Percentiles rank a stretch among this genome's conserved stretches.
Evolutionary conservation across 2,329 filamentous ascomycete genomes (phyloP).

Genomic region (Didymosphaeria variabile): DNA sequence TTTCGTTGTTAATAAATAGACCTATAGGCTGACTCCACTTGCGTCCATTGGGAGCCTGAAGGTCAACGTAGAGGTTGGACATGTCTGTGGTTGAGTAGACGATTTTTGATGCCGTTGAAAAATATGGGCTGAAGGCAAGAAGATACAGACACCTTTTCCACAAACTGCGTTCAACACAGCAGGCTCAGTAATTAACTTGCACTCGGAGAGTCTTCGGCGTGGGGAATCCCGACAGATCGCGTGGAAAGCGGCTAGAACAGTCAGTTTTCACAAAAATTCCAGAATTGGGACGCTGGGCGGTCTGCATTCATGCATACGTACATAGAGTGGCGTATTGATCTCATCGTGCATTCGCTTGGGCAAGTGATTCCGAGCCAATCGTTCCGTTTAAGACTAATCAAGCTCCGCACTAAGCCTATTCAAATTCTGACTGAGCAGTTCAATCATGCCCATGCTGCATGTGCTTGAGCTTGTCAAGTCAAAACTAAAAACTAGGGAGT

Average conservation of each 20-base stretch:
- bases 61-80: not conserved
- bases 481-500: too few relatives aligned
- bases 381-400: not conserved
- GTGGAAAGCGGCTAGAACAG: not conserved
- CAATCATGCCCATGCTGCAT: too few relatives aligned
- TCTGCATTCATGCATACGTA: not conserved
- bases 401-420: too few relatives aligned
- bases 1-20: slow-evolving; percentile 27
- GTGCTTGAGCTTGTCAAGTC: too few relatives aligned
- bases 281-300: too few relatives aligned
- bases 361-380: slow-evolving; percentile 10
- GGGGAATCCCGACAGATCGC: too few relatives aligned
- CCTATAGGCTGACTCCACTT: slow-evolving; percentile 23
- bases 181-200: not conserved
- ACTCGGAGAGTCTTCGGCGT: not conserved
- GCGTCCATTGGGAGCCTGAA: not conserved
- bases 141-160: too few relatives aligned
- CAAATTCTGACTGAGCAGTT: too few relatives aligned
- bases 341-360: not conserved
- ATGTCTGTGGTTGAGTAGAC: not conserved
- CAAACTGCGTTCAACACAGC: not conserved
- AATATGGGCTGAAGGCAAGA: not conserved
- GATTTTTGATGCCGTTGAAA: not conserved
- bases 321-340: not conserved
- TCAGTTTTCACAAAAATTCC: too few relatives aligned